These are phyloP conservation scores for Aureobasidium mangrovei DNA, from an alignment of 2,329 filamentous ascomycete species.

Conservation along the genomic window DNA sequence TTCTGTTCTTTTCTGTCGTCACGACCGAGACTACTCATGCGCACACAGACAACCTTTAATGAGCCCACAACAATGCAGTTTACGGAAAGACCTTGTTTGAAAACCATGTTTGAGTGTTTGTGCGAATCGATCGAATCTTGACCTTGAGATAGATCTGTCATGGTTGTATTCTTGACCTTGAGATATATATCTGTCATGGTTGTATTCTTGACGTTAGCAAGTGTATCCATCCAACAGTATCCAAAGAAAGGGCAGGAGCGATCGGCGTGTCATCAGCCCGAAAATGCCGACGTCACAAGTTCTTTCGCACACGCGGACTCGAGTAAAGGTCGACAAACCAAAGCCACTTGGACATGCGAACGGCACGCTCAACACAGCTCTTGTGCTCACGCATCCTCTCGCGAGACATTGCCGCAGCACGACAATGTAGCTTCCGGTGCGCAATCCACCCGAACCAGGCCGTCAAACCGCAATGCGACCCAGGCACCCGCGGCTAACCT, in stretches of 20 bases:
- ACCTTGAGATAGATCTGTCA: too few species aligned
- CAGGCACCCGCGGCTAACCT: too few species aligned
- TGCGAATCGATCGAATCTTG: too few species aligned
- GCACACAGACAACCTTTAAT: constrained; percentile 10
- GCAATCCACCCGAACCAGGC: background rate
- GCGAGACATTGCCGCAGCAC: background rate
- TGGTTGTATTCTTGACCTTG: too few species aligned
- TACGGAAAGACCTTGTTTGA: background rate
- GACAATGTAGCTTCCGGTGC: constrained; percentile 6
- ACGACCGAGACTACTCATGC: constrained; percentile 4
- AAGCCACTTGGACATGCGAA: background rate
- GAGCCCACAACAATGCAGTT: background rate
- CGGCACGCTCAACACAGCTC: constrained; percentile 8
- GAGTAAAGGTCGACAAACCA: background rate
- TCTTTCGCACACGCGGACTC: constrained; percentile 6
- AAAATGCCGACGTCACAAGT: background rate
- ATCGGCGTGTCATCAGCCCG: too few species aligned
- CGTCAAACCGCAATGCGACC: too few species aligned
- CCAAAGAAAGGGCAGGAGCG: too few species aligned
- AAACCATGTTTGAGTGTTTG: too few species aligned
- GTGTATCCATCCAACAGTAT: too few species aligned
- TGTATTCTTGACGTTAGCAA: too few species aligned
- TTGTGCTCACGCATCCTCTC: constrained; percentile 3
- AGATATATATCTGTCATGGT: too few species aligned
- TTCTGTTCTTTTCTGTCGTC: background rate